phyloP scores from a whole-genome alignment of 768 basidiomycete genomes.

The Collybia sp. region DNA sequence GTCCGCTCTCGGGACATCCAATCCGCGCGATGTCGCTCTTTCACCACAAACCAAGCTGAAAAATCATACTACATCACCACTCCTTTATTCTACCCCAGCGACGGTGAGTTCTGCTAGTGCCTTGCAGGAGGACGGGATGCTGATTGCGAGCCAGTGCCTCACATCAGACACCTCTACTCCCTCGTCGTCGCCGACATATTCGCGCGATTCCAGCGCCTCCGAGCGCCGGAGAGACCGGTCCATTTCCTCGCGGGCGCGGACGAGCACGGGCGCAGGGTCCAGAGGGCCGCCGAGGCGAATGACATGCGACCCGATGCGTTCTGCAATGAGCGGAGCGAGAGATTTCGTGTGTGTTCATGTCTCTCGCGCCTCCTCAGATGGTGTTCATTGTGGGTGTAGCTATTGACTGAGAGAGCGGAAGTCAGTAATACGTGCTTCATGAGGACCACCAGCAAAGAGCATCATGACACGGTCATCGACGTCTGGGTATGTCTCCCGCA shows the following conservation, averaged over 20 bases:
- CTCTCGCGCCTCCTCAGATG: neutral
- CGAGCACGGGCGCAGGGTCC: slow-evolving; percentile 86
- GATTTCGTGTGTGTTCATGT: slow-evolving; percentile 60
- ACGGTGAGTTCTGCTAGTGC: slow-evolving; percentile 37
- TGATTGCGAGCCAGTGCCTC: no score
- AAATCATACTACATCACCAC: slow-evolving; percentile 86
- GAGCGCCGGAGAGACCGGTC: slow-evolving; percentile 44
- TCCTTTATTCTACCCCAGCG: slow-evolving; percentile 94
- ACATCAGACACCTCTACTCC: slow-evolving; percentile 86
- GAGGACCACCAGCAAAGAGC: slow-evolving; percentile 61
- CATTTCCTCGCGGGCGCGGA: slow-evolving; percentile 79
- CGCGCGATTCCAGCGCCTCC: slow-evolving; percentile 62
- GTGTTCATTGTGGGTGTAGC: slow-evolving; percentile 36
- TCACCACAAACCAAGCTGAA: no score
- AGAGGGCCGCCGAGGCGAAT: slow-evolving; percentile 61
- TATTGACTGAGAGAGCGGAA: slow-evolving; percentile 54
- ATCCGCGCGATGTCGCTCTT: no score
- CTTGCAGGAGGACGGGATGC: neutral
- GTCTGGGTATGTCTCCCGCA: slow-evolving; percentile 61
- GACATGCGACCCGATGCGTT: slow-evolving; percentile 51
- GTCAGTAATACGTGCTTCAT: slow-evolving; percentile 66
- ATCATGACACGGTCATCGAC: slow-evolving; percentile 59
- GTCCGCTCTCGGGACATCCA: no score
- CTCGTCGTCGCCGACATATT: slow-evolving; percentile 78
- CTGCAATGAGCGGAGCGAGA: slow-evolving; percentile 60